A percentile compares a stretch with the other conserved stretches of the same genome.
phyloP scores from a whole-genome alignment of 1,139 yeast genomes.

The Wickerhamomyces sp. region DNA sequence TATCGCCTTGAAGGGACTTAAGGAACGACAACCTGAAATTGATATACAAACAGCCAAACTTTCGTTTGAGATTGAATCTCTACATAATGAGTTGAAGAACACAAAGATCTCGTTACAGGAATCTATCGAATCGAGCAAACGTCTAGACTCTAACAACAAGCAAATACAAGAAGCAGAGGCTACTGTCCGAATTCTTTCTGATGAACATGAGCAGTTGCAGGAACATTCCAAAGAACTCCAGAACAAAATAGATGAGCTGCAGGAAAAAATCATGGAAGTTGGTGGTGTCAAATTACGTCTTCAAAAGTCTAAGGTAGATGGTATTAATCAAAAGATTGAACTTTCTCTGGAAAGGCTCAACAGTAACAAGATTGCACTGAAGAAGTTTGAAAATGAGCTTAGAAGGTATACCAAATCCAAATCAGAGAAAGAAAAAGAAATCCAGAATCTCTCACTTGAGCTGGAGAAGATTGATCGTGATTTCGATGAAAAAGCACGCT shows the following conservation, averaged over 20 bases:
- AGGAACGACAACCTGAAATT: constrained; percentile 65
- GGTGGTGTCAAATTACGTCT: constrained; percentile 86
- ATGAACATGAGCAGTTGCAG: constrained; percentile 41
- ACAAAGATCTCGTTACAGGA: constrained; percentile 28
- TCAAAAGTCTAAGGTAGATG: constrained; percentile 80
- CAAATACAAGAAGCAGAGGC: constrained; percentile 38
- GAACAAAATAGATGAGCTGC: constrained; percentile 50
- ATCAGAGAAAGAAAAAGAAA: constrained; percentile 35
- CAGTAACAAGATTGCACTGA: constrained; percentile 52
- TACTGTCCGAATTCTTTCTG: constrained; percentile 31
- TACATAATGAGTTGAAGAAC: constrained; percentile 31
- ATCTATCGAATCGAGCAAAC: constrained; percentile 18
- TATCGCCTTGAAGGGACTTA: constrained; percentile 48
- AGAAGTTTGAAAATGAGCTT: constrained; percentile 65
- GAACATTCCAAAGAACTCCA: constrained; percentile 57
- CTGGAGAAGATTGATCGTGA: constrained; percentile 31
- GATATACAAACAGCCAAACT: constrained; percentile 58
- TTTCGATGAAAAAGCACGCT: constrained; percentile 18
- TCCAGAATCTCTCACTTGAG: constrained; percentile 31
- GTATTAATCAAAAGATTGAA: constrained; percentile 64
- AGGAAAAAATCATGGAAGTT: constrained; percentile 78
- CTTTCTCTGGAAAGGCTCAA: constrained; percentile 56
- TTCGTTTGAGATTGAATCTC: constrained; percentile 61
- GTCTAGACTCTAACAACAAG: constrained; percentile 24
- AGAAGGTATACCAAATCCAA: constrained; percentile 47